phyloP scores from a whole-genome alignment of 352 stramenopile species.

The Thalassiosira exigua region DNA sequence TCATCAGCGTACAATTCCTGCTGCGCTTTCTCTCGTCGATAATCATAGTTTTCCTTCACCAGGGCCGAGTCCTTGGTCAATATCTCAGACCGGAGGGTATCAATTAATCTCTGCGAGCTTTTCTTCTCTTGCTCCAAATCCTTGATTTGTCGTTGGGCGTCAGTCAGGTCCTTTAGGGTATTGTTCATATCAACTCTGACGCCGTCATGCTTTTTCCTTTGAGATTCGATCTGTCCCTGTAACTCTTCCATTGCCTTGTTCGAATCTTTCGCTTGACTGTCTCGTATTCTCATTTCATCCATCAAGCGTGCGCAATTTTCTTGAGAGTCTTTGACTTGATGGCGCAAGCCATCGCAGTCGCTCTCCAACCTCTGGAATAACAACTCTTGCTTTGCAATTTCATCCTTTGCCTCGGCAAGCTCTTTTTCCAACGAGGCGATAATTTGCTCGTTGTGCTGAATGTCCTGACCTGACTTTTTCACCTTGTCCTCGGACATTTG shows the following conservation, averaged over 20 bases:
- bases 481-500: constrained; percentile 87
- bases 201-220: constrained; percentile 95
- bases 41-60: constrained; percentile 95
- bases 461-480: constrained; percentile 89
- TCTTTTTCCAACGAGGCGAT: constrained; percentile 84
- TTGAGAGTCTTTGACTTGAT: constrained; percentile 85
- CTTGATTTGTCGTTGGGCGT: constrained; percentile 94
- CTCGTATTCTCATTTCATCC: constrained; percentile 85
- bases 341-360: constrained; percentile 91
- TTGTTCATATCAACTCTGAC: constrained; percentile 94
- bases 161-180: constrained; percentile 95
- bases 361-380: constrained; percentile 92
- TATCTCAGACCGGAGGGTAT: constrained; percentile 95
- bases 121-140: constrained; percentile 98
- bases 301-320: constrained; percentile 88
- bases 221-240: constrained; percentile 94
- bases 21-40: constrained; percentile 94
- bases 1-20: constrained; percentile 94
- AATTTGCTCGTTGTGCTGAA: constrained; percentile 92
- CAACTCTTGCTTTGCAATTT: constrained; percentile 90
- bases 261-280: constrained; percentile 78
- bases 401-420: constrained; percentile 80
- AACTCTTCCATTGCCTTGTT: constrained; percentile 87
- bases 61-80: constrained; percentile 93
- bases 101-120: constrained; percentile 88